phyloP scores from a whole-genome alignment of 176 grass and related monocot genomes.

The Zea luxurians region DNA sequence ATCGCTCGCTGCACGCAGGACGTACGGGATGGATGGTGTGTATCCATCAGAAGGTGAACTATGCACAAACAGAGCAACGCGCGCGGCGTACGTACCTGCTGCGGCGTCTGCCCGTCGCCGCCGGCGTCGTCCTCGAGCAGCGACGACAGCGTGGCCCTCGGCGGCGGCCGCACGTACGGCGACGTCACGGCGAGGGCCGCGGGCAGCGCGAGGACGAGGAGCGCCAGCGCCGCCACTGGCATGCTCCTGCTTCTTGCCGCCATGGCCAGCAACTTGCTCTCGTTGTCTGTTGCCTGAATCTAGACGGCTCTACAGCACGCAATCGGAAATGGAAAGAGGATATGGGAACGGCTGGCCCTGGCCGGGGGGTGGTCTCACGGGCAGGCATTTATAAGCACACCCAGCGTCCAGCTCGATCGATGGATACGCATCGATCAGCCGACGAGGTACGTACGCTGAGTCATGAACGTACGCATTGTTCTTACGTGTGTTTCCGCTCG shows the following conservation, averaged over 20 bases:
- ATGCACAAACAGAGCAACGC: too few relatives aligned
- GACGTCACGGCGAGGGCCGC: constrained; percentile 35
- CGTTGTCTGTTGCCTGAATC: neutral
- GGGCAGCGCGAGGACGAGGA: constrained; percentile 21
- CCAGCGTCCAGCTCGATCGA: too few relatives aligned
- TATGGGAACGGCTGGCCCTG: neutral
- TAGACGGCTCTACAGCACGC: neutral
- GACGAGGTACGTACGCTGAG: too few relatives aligned
- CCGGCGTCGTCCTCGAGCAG: constrained; percentile 27
- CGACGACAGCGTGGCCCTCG: constrained; percentile 33
- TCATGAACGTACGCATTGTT: too few relatives aligned
- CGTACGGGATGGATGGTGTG: too few relatives aligned
- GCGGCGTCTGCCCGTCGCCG: constrained; percentile 46
- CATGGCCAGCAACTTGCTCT: neutral
- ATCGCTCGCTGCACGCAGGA: too few relatives aligned
- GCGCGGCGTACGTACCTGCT: constrained; percentile 59
- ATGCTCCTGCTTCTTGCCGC: too few relatives aligned
- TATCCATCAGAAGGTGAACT: too few relatives aligned
- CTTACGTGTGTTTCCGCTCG: too few relatives aligned
- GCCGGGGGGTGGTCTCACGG: neutral
- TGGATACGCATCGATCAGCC: too few relatives aligned
- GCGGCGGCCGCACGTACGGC: constrained; percentile 48
- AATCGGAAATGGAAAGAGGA: neutral
- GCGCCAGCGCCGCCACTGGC: neutral
- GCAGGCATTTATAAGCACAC: neutral